A percentile compares a stretch with the other conserved stretches of the same genome.
These are phyloP conservation scores for Bjerkandera adusta DNA, from an alignment of 1,284 basidiomycete genomes.

Conservation along the genomic window DNA sequence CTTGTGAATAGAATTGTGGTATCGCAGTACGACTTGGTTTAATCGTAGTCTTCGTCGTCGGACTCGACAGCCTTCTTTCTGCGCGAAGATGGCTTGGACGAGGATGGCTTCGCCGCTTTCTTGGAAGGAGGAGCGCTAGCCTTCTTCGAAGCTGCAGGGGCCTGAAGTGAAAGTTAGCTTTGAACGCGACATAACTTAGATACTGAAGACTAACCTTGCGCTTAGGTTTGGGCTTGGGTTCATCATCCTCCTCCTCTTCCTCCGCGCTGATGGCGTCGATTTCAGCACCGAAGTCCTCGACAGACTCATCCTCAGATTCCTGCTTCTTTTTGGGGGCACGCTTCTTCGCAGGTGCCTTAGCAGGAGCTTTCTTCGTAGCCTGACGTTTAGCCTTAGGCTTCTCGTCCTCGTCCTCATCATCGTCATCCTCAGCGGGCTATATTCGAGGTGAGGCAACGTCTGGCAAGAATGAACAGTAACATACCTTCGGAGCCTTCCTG, in stretches of 20 bases:
- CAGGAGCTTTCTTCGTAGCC: slow-evolving; percentile 27
- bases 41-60: slow-evolving; percentile 21
- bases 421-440: slow-evolving; percentile 19
- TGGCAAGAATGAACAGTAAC: background rate
- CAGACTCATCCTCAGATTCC: slow-evolving; percentile 28
- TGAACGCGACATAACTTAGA: too few species aligned
- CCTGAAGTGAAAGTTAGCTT: background rate
- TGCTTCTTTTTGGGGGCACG: slow-evolving; percentile 35
- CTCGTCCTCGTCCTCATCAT: slow-evolving; percentile 39
- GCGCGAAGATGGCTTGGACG: slow-evolving; percentile 21
- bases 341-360: slow-evolving; percentile 32
- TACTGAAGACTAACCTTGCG: slow-evolving; percentile 31
- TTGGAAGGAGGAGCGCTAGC: slow-evolving; percentile 23
- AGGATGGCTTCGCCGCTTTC: slow-evolving; percentile 7
- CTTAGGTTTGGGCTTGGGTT: slow-evolving; percentile 31
- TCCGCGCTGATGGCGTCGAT: slow-evolving; percentile 31
- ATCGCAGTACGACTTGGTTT: too few species aligned
- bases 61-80: slow-evolving; percentile 24
- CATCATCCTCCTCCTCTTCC: slow-evolving; percentile 30
- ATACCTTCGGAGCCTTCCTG: slow-evolving; percentile 5
- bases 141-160: slow-evolving; percentile 23
- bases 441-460: slow-evolving; percentile 5
- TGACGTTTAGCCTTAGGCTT: slow-evolving; percentile 34
- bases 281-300: slow-evolving; percentile 35
- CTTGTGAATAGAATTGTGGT: background rate